phyloP scores from a whole-genome alignment of 1,284 basidiomycete genomes.

The Cutaneotrichosporon cavernicola region DNA sequence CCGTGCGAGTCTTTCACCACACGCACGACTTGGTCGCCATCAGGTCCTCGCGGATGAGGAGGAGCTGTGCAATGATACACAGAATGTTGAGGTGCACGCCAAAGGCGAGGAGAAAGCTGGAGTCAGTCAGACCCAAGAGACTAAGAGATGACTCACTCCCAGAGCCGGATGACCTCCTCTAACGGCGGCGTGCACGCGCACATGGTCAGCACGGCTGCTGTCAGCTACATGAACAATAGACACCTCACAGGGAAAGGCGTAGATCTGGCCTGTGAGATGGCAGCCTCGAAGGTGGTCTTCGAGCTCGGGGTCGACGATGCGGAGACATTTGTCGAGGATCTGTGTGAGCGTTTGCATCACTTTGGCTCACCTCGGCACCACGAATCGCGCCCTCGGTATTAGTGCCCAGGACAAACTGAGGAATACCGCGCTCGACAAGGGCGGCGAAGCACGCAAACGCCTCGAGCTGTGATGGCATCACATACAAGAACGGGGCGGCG shows the following conservation, averaged over 20 bases:
- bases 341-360: constrained; percentile 43
- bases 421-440: constrained; percentile 91
- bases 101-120: constrained; percentile 81
- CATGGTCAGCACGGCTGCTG: constrained; percentile 80
- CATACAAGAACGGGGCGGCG: constrained; percentile 93
- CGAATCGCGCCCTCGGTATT: constrained; percentile 89
- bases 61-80: constrained; percentile 90
- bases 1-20: not conserved
- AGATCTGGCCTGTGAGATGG: constrained; percentile 95
- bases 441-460: constrained; percentile 93
- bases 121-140: not conserved
- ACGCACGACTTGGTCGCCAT: constrained; percentile 77
- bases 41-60: constrained; percentile 84
- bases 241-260: constrained; percentile 87
- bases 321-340: constrained; percentile 87
- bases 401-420: constrained; percentile 89
- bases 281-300: constrained; percentile 78
- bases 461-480: constrained; percentile 91
- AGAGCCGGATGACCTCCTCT: constrained; percentile 86
- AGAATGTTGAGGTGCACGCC: constrained; percentile 94
- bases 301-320: constrained; percentile 83
- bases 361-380: constrained; percentile 72
- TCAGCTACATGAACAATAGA: constrained; percentile 23
- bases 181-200: constrained; percentile 96
- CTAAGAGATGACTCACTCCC: constrained; percentile 62